These are phyloP conservation scores for Pancytospora philotis DNA, from an alignment of 371 early-diverging fungal genomes.

Conservation along the genomic window DNA sequence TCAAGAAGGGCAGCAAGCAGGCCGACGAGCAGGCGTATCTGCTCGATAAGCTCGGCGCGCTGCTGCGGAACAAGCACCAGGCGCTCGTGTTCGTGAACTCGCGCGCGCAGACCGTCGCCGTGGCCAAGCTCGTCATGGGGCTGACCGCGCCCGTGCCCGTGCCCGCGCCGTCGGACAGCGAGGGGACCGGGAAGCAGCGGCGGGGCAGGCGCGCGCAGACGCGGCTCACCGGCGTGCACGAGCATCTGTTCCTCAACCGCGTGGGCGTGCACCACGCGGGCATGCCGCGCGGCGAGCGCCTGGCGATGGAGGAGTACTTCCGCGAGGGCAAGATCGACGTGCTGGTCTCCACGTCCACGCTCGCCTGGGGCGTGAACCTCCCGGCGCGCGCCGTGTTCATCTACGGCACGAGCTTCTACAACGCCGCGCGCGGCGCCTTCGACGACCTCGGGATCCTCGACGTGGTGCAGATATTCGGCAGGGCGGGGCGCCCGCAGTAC, in stretches of 20 bases:
- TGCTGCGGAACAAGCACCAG: constrained; percentile 67
- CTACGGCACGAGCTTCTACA: constrained; percentile 90
- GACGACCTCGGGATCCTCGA: constrained; percentile 65
- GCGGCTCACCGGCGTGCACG: constrained; percentile 9
- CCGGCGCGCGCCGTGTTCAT: constrained; percentile 97
- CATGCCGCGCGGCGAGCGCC: constrained; percentile 80
- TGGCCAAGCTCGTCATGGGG: constrained; percentile 75
- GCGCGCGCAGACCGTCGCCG: constrained; percentile 84
- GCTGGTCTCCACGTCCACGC: constrained; percentile 87
- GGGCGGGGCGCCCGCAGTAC: constrained; percentile 96
- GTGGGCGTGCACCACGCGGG: constrained; percentile 97
- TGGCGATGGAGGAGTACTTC: constrained; percentile 81
- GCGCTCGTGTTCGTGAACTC: constrained; percentile 90
- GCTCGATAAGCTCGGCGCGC: constrained; percentile 53
- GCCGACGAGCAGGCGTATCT: constrained; percentile 51
- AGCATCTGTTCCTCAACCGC: constrained; percentile 60
- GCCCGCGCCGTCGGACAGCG: constrained; percentile 20
- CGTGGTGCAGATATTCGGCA: constrained; percentile 87
- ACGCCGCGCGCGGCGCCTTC: constrained; percentile 78
- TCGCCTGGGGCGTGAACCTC: constrained; percentile 99
- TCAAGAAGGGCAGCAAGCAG: constrained; percentile 46
- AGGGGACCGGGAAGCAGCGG: constrained; percentile 5
- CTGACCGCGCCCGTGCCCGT: constrained; percentile 66
- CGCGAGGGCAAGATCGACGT: constrained; percentile 77
- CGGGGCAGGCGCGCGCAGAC: background rate